Base-by-base conservation (phyloP, 768 basidiomycete species). In the Tubosaeta brunneosetosa region DNA sequence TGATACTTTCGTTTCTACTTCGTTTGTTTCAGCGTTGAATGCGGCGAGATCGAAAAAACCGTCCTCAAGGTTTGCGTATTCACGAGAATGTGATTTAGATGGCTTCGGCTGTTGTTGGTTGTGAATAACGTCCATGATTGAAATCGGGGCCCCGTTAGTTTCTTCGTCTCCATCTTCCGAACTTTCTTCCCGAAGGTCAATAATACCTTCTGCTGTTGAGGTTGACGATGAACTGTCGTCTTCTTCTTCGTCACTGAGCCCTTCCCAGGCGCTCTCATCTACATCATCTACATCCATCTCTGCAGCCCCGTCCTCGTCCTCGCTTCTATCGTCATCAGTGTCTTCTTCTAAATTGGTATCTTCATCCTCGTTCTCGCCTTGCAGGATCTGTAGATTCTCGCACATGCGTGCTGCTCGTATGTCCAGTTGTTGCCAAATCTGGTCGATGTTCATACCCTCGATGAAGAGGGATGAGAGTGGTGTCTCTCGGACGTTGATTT, bases 401-500 rank as follows among this genome's bases (percentile, higher is more conserved):
- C 86, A 88, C 22, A 97, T 72, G 42, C 77, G 79, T 55, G 82
- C 79, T 14, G 85, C 75, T 41, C 91, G 76, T 49, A 99, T 74
- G 64, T 98, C 95, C 50, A 98, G 68, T 71, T 99, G 95, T 37
- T 85, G 86, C 95, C 95, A 99, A 26, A 97, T 74, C 67, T 95
- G 94, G 51, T 91, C 89, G 22, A 82, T 78, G 59, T 84, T 86
- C 82, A 97, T 85, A 16, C 79, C 85, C 19, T 91, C 82, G 12
- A 85, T 74, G 53, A 84, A 88, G 17, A 99, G 78, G 33, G 80
- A 80, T 7, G 82, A 74, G 3, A 97, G 68, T 6, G 94, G 94
- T 1, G 95, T 97, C 25, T 72, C 72, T 47, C 74, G 64, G 46
- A 84, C 73, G 11, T 68, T 49, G 4, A 64, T 44, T 41, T 64